phyloP scores from a whole-genome alignment of 225 moss, liverwort and hornwort species.

The Polytrichum commune region DNA sequence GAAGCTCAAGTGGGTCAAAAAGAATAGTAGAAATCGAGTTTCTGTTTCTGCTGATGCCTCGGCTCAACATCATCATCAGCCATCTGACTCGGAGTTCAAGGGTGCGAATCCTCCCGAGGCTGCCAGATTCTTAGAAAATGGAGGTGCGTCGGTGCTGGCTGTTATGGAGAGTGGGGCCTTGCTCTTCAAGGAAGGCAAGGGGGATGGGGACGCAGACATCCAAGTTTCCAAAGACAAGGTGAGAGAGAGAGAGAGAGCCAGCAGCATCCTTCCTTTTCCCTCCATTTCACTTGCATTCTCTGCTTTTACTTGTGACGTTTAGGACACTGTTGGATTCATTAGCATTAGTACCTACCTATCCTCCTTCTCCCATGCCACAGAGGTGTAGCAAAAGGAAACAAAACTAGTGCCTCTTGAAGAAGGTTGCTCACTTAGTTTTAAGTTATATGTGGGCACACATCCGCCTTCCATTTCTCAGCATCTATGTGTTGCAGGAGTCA shows the following conservation, averaged over 20 bases:
- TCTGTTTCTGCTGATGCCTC: conserved; percentile 16
- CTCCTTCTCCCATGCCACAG: not conserved
- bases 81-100: conserved; percentile 9
- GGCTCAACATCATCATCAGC: conserved; percentile 8
- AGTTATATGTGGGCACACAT: too few relatives aligned
- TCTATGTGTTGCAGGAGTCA: too few relatives aligned
- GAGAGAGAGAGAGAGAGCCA: not conserved
- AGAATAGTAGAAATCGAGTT: conserved; percentile 7
- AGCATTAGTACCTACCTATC: too few relatives aligned
- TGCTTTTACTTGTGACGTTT: not conserved
- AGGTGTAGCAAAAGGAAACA: not conserved
- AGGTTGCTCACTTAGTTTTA: too few relatives aligned
- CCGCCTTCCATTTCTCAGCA: too few relatives aligned
- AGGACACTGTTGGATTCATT: not conserved
- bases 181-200: not conserved
- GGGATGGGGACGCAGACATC: conserved; percentile 1
- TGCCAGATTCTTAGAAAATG: conserved; percentile 13
- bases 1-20: conserved; percentile 32
- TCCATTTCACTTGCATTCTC: not conserved
- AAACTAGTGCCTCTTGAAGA: not conserved
- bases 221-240: conserved; percentile 25
- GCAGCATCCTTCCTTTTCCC: too few relatives aligned
- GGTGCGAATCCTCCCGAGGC: not conserved
- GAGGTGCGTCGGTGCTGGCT: conserved; percentile 4
- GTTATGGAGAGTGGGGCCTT: not conserved